Evolutionary conservation across 306 rosid species (phyloP).

Genomic region (Citrullus mucosospermus): DNA sequence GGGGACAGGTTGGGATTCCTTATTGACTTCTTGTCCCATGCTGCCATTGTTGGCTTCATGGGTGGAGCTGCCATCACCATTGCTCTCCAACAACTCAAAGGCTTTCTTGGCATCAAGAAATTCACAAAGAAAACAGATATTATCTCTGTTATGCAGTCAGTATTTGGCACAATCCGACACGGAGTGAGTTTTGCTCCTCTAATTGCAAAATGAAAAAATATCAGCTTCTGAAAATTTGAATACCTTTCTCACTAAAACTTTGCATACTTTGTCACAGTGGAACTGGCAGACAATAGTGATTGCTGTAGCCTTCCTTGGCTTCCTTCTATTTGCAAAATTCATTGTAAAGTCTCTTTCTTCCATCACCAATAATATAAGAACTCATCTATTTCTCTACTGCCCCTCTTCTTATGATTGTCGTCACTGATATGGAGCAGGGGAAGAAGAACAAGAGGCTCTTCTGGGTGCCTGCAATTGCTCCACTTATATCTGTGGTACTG

Average conservation of each 20-base stretch:
- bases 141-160: slow-evolving; percentile 56
- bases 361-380: background rate
- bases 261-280: slow-evolving; percentile 52
- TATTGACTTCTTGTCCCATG: slow-evolving; percentile 92
- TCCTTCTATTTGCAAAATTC: slow-evolving; percentile 57
- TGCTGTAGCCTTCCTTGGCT: slow-evolving; percentile 49
- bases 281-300: slow-evolving; percentile 84
- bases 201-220: background rate
- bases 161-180: slow-evolving; percentile 46
- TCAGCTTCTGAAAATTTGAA: background rate
- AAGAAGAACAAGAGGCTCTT: slow-evolving; percentile 63
- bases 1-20: slow-evolving; percentile 74
- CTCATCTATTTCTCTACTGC: background rate
- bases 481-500: slow-evolving; percentile 64
- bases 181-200: slow-evolving; percentile 37
- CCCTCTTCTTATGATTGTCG: slow-evolving; percentile 2
- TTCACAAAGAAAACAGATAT: slow-evolving; percentile 73
- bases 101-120: slow-evolving; percentile 64
- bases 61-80: slow-evolving; percentile 98
- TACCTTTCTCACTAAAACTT: background rate
- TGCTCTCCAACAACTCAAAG: slow-evolving; percentile 93
- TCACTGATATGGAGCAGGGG: slow-evolving; percentile 43
- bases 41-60: slow-evolving; percentile 95
- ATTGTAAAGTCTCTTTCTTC: slow-evolving; percentile 35
- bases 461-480: slow-evolving; percentile 97